Evolutionary conservation across 495 filamentous ascomycete species (phyloP).

Genomic region (Recurvomyces mirabilis): DNA sequence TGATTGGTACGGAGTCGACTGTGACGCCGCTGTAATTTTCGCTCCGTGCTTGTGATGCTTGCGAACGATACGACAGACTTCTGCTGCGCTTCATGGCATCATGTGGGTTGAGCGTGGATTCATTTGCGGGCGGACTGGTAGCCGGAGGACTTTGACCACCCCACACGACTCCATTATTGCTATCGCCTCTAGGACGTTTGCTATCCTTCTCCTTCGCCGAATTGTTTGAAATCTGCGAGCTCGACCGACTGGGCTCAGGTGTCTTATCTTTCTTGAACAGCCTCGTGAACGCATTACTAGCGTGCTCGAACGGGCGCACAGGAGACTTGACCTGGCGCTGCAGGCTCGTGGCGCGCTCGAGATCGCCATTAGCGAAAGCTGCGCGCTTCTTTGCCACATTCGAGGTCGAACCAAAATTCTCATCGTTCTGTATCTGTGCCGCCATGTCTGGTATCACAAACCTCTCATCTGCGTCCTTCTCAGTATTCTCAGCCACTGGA

Average conservation of each 20-base stretch:
- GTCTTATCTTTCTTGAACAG: conserved; percentile 14
- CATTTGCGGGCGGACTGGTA: not conserved
- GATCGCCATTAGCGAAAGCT: conserved; percentile 9
- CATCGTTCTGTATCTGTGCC: no score
- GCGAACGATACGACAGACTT: no score
- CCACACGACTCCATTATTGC: conserved; percentile 1
- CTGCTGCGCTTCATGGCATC: no score
- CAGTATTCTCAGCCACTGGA: no score
- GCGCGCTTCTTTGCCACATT: conserved; percentile 14
- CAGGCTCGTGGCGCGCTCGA: conserved; percentile 6
- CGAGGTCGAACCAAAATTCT: not conserved
- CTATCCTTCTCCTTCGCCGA: not conserved
- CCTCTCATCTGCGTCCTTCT: no score
- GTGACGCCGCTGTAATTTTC: not conserved
- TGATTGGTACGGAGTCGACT: conserved; percentile 1
- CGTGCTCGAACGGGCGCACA: conserved; percentile 20
- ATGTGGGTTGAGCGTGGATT: no score
- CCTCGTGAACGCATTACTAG: conserved; percentile 20
- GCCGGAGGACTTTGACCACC: not conserved
- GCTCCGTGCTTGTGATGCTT: no score
- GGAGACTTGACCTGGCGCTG: conserved; percentile 15
- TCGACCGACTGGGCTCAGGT: conserved; percentile 1
- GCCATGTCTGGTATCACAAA: no score
- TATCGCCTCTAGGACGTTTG: not conserved
- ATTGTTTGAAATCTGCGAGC: not conserved